Percentiles rank a stretch among this genome's conserved stretches.
These are phyloP conservation scores for Amanita pallidorosea DNA, from an alignment of 768 basidiomycete genomes.

Conservation along the genomic window DNA sequence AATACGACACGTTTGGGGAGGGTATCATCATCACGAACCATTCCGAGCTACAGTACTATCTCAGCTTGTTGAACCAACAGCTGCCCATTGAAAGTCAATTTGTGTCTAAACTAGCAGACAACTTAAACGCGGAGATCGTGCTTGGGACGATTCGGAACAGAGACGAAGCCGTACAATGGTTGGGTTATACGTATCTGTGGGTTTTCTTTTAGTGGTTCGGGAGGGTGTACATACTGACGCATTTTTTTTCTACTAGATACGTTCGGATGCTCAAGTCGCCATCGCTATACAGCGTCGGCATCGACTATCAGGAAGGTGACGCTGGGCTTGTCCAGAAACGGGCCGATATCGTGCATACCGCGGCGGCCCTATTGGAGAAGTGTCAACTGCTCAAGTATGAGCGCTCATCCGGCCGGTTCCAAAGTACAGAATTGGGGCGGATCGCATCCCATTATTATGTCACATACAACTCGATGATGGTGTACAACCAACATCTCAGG, in stretches of 20 bases:
- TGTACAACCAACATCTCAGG: constrained; percentile 89
- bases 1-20: constrained; percentile 95
- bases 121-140: constrained; percentile 95
- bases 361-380: constrained; percentile 89
- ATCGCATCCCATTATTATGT: constrained; percentile 97
- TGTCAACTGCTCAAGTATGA: constrained; percentile 93
- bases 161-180: constrained; percentile 96
- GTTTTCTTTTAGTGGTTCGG: constrained; percentile 16
- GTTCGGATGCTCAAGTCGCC: constrained; percentile 92
- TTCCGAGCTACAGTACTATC: constrained; percentile 92
- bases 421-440: constrained; percentile 84
- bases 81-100: constrained; percentile 96
- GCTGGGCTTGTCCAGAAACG: constrained; percentile 79
- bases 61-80: constrained; percentile 92
- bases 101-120: constrained; percentile 85
- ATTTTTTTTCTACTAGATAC: constrained; percentile 41
- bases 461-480: constrained; percentile 90
- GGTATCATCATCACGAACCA: constrained; percentile 99
- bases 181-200: constrained; percentile 89
- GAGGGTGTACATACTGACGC: neutral
- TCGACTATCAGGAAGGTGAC: constrained; percentile 89
- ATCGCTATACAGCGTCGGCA: constrained; percentile 75
- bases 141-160: constrained; percentile 90
- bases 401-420: constrained; percentile 77
- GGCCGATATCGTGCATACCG: constrained; percentile 88